Percentiles rank a stretch among this genome's conserved stretches.
Evolutionary conservation across 2,329 filamentous ascomycete genomes (phyloP).

Genomic region (Colletotrichum chlorophyti): DNA sequence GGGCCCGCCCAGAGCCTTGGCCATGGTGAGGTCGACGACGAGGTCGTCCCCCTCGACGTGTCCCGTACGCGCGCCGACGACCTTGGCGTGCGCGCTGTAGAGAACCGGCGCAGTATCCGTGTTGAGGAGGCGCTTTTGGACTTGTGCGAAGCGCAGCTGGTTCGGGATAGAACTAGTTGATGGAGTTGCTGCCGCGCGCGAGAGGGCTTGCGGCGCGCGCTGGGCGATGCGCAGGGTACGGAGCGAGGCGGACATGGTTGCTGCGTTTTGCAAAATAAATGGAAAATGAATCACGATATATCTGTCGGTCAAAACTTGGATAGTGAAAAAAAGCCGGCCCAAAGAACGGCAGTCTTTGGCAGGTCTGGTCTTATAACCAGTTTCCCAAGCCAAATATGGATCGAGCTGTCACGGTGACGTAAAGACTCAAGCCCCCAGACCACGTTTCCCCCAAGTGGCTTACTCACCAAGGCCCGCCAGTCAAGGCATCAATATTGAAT

Average conservation of each 20-base stretch:
- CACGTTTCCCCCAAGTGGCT: too few species aligned
- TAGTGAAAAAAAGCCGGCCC: too few species aligned
- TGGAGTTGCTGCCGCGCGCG: not conserved
- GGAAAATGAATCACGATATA: too few species aligned
- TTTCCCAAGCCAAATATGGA: too few species aligned
- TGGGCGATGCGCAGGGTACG: conserved; percentile 14
- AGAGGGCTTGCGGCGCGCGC: not conserved
- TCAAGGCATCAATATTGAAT: too few species aligned
- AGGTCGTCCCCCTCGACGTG: conserved; percentile 37
- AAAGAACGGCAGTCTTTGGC: too few species aligned
- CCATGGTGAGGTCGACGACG: conserved; percentile 46
- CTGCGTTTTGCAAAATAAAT: not conserved
- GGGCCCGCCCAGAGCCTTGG: conserved; percentile 47
- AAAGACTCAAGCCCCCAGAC: too few species aligned
- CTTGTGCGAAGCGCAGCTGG: not conserved
- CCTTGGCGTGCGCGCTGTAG: conserved; percentile 44
- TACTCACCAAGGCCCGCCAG: too few species aligned
- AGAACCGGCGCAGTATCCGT: conserved; percentile 45
- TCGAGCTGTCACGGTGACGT: too few species aligned
- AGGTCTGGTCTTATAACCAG: too few species aligned
- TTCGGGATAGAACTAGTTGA: not conserved
- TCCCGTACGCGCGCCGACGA: conserved; percentile 44
- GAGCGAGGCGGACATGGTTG: conserved; percentile 8
- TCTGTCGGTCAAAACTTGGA: too few species aligned
- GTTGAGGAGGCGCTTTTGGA: conserved; percentile 39